phyloP scores from a whole-genome alignment of 352 stramenopile species.

The Albugo candida region DNA sequence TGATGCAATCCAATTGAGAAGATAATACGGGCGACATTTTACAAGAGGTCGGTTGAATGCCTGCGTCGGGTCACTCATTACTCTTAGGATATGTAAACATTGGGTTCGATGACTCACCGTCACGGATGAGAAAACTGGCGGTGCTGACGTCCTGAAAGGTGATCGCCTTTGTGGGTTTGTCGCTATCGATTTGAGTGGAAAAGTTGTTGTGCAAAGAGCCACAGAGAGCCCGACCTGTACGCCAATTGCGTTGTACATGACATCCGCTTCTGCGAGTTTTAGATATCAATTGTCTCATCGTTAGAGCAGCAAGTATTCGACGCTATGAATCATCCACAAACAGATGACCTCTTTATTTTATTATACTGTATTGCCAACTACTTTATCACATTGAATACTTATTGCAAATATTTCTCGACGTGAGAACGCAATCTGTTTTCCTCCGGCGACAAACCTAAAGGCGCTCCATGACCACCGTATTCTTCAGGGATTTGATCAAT shows the following conservation, averaged over 20 bases:
- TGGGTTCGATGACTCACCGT: constrained; percentile 15
- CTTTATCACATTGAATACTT: too few relatives aligned
- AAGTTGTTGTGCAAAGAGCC: too few relatives aligned
- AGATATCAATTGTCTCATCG: too few relatives aligned
- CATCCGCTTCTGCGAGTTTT: too few relatives aligned
- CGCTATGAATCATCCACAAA: too few relatives aligned
- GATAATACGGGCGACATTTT: constrained; percentile 84
- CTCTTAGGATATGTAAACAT: not conserved
- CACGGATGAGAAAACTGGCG: constrained; percentile 84
- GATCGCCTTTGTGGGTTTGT: constrained; percentile 16
- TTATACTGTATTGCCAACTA: too few relatives aligned
- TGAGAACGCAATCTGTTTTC: constrained; percentile 38
- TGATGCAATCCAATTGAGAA: constrained; percentile 78
- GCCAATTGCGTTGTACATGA: too few relatives aligned
- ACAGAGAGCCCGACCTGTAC: too few relatives aligned
- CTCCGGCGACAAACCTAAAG: constrained; percentile 49
- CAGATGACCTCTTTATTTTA: too few relatives aligned
- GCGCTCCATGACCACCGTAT: constrained; percentile 33
- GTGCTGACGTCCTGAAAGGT: constrained; percentile 90
- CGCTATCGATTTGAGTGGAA: too few relatives aligned
- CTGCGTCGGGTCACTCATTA: constrained; percentile 2
- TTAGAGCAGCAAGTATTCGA: too few relatives aligned
- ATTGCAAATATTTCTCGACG: constrained; percentile 40
- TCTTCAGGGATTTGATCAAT: constrained; percentile 45
- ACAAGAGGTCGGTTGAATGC: constrained; percentile 80